A percentile compares a stretch with the other conserved stretches of the same genome.
These are phyloP conservation scores for Balakata baccata DNA, from an alignment of 345 rosid genomes.

Conservation along the genomic window DNA sequence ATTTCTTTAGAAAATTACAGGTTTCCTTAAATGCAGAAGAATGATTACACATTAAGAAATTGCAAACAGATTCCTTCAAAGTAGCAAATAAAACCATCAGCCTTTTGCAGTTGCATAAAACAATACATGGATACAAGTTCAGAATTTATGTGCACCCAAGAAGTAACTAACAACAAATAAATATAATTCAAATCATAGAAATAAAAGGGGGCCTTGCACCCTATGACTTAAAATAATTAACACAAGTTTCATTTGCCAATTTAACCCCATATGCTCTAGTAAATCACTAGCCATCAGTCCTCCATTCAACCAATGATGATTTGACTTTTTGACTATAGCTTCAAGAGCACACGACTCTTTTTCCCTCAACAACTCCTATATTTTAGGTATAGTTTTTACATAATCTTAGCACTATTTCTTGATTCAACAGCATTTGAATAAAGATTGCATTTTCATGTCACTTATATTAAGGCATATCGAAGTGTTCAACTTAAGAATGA, in stretches of 20 bases:
- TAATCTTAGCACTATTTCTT: not conserved
- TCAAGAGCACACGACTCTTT: not conserved
- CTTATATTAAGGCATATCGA: not conserved
- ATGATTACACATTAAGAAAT: not conserved
- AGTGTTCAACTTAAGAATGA: not conserved
- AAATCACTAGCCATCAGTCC: not conserved
- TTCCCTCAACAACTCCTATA: not conserved
- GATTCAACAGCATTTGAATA: not conserved
- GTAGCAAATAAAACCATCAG: not conserved
- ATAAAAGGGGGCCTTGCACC: not conserved
- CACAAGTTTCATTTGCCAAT: not conserved
- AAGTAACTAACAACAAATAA: not conserved
- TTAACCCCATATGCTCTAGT: not conserved
- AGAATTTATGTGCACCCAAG: not conserved
- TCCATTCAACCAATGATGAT: not conserved
- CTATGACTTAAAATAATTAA: not conserved
- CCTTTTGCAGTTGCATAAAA: not conserved
- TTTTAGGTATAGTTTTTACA: not conserved
- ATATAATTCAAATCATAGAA: not conserved
- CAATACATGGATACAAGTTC: not conserved
- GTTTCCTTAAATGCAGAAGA: not conserved
- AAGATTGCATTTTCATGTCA: not conserved
- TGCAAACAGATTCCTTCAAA: not conserved
- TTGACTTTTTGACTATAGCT: not conserved
- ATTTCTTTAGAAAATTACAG: not conserved